Conservation (phyloP, 2,329 filamentous ascomycete species). For the Bimuria novae-zelandiae region DNA sequence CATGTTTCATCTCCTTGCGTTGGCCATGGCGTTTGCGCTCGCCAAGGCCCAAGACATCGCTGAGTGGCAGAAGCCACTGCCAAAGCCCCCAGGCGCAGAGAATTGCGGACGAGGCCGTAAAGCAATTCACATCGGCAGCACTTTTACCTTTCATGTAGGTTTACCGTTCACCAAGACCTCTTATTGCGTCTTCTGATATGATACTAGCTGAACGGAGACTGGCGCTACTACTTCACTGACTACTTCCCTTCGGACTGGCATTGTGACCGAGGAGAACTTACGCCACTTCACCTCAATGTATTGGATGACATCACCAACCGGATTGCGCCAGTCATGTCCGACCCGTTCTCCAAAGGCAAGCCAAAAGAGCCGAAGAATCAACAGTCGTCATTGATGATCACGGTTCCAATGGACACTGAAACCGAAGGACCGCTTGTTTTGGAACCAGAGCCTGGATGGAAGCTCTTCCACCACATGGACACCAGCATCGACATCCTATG, state of each 20-base stretch:
- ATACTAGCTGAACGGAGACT: constrained; percentile 14
- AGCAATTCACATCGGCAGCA: constrained; percentile 5
- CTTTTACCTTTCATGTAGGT: constrained; percentile 11
- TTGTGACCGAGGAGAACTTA: constrained; percentile 10
- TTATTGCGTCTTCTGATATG: not conserved
- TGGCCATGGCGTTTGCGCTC: constrained; percentile 3
- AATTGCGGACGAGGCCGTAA: constrained; percentile 12
- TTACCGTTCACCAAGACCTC: not conserved
- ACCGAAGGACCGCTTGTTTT: constrained; percentile 10
- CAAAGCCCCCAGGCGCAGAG: constrained; percentile 5
- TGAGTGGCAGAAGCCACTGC: constrained; percentile 13
- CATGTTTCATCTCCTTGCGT: constrained; percentile 9
- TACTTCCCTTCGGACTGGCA: constrained; percentile 12
- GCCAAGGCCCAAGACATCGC: constrained; percentile 6
- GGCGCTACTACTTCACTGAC: constrained; percentile 14
- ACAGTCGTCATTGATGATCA: constrained; percentile 11
- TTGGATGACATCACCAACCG: constrained; percentile 12
- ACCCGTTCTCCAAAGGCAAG: not conserved
- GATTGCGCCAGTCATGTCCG: not conserved
- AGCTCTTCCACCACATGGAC: constrained; percentile 15
- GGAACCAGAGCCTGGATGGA: constrained; percentile 14
- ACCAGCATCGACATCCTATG: constrained; percentile 11
- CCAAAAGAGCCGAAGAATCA: constrained; percentile 2
- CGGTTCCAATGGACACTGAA: constrained; percentile 11
- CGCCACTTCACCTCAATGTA: constrained; percentile 6